A percentile compares a stretch with the other conserved stretches of the same genome.
Evolutionary conservation across 257 asterid genomes (phyloP).

Genomic region (Nicotiana noctiflora): DNA sequence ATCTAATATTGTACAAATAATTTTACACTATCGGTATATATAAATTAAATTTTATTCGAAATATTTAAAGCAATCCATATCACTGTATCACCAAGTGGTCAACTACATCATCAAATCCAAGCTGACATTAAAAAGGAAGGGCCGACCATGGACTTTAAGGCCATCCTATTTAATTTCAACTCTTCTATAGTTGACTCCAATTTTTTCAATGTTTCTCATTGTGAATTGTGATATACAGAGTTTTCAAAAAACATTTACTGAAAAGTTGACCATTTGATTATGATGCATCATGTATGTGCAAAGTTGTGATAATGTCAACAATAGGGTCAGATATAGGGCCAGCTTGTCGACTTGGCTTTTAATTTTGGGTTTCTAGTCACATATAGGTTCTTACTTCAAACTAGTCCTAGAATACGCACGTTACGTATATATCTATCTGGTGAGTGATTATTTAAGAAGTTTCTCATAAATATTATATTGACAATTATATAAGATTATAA

Average conservation of each 20-base stretch:
- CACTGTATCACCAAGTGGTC: neutral
- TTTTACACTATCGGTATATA: too few relatives aligned
- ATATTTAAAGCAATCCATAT: neutral
- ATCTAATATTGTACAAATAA: too few relatives aligned
- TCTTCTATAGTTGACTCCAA: neutral
- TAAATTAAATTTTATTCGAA: neutral
- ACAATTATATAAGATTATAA: too few relatives aligned
- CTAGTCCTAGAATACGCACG: too few relatives aligned
- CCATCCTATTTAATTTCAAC: neutral
- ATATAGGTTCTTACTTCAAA: too few relatives aligned
- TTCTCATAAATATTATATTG: too few relatives aligned
- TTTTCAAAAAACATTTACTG: neutral
- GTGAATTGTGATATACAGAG: neutral
- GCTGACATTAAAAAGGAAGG: too few relatives aligned
- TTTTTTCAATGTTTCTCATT: neutral
- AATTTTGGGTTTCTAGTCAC: too few relatives aligned
- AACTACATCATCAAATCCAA: neutral
- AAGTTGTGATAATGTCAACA: neutral
- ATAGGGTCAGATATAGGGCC: neutral
- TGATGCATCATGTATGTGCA: neutral
- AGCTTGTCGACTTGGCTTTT: neutral
- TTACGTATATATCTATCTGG: too few relatives aligned
- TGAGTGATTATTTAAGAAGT: too few relatives aligned
- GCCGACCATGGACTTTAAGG: neutral
- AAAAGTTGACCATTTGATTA: neutral